Evolutionary conservation across 2,329 filamentous ascomycete genomes (phyloP).

Genomic region (Hypoxylon sp.): DNA sequence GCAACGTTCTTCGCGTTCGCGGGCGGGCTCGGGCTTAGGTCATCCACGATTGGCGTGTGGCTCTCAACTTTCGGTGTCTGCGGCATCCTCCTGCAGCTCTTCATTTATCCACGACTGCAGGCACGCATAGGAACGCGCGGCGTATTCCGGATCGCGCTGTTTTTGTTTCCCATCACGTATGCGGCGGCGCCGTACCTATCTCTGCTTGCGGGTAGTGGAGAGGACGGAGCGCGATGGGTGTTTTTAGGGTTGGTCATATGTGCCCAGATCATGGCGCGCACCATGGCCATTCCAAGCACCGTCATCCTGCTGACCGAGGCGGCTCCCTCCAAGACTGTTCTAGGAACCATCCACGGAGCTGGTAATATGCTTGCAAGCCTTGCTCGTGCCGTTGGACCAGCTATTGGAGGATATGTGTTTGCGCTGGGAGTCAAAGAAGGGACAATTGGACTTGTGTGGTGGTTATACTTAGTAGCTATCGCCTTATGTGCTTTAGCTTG

Average conservation of each 20-base stretch:
- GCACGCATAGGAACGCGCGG: conserved; percentile 69
- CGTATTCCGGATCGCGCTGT: conserved; percentile 68
- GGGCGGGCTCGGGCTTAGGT: conserved; percentile 68
- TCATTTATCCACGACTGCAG: conserved; percentile 72
- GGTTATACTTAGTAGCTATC: conserved; percentile 49
- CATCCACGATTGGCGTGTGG: conserved; percentile 56
- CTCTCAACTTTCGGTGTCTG: conserved; percentile 71
- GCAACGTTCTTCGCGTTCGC: conserved; percentile 64
- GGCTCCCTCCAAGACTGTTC: conserved; percentile 53
- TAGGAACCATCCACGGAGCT: conserved; percentile 57
- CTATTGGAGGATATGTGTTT: conserved; percentile 50
- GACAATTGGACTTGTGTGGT: conserved; percentile 51
- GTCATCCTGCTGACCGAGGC: conserved; percentile 57
- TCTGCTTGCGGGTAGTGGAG: conserved; percentile 61
- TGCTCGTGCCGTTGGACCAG: conserved; percentile 48
- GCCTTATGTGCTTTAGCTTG: conserved; percentile 48
- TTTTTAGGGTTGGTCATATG: conserved; percentile 67
- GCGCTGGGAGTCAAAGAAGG: conserved; percentile 48
- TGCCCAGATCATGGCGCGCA: conserved; percentile 72
- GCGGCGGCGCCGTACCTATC: conserved; percentile 70
- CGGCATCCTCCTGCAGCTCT: conserved; percentile 71
- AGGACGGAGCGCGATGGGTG: conserved; percentile 60
- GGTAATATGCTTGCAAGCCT: conserved; percentile 50
- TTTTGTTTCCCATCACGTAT: conserved; percentile 72
- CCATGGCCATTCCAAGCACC: conserved; percentile 63